These are phyloP conservation scores for Dicorynia guianensis DNA, from an alignment of 306 rosid genomes.

Conservation along the genomic window DNA sequence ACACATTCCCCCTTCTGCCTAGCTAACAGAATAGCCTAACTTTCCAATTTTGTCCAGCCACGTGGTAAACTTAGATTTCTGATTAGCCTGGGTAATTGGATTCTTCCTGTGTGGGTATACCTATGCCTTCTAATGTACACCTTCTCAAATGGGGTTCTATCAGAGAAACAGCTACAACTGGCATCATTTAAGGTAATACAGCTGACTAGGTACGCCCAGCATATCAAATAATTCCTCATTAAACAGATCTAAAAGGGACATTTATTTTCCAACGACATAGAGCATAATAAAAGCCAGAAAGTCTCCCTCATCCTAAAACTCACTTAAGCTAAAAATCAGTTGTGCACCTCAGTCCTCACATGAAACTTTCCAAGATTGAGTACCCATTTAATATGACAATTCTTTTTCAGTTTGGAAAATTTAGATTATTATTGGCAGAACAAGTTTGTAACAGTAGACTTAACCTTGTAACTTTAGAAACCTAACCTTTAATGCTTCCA, in stretches of 20 bases:
- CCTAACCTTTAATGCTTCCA: conserved; percentile 72
- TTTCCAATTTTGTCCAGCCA: no score
- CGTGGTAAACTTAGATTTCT: no score
- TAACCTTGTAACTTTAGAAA: conserved; percentile 17
- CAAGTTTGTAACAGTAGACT: conserved; percentile 9
- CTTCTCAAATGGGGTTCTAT: no score
- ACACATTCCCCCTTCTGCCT: no score
- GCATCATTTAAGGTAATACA: not conserved
- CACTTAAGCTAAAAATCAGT: conserved; percentile 4
- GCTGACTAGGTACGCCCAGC: conserved; percentile 10
- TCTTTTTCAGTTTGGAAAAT: conserved; percentile 17
- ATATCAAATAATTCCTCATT: not conserved
- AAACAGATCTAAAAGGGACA: not conserved
- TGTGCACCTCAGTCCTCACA: conserved; percentile 9
- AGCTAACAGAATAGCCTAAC: no score
- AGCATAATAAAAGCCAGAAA: not conserved
- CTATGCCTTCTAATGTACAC: no score
- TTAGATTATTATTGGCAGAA: conserved; percentile 15
- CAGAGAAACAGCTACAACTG: not conserved
- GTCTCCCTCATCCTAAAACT: conserved; percentile 20
- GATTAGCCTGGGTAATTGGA: no score
- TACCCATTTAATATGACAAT: conserved; percentile 23
- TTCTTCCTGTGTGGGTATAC: no score
- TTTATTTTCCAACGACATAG: conserved; percentile 21
- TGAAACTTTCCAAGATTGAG: conserved; percentile 24